Base-by-base conservation (phyloP, 768 basidiomycete species). In the Neoboletus brunneissimus region DNA sequence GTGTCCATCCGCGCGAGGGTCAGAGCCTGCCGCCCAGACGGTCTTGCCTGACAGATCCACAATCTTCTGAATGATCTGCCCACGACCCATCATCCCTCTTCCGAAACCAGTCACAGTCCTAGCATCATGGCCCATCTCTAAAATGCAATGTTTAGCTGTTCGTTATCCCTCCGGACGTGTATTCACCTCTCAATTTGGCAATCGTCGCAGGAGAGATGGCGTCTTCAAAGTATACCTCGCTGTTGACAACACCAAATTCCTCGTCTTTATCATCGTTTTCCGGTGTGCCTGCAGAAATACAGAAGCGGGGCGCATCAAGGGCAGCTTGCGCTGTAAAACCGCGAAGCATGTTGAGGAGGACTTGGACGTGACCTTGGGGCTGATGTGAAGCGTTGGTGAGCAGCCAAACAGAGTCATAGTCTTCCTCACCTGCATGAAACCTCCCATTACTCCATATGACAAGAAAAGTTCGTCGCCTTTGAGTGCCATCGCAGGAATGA, bases 321-420 rank as follows among this genome's bases (percentile, higher is more conserved):
- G 94, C 91, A 4, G 91, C 85, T 73, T 99, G 97, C 0, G 86
- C 81, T 2, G 86, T 89, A 70, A 85, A 91, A 2, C 95, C 95
- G 45, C 94, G 83, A 27, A 98, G 80, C 50, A 97, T 81, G 67
- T 94, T 97, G 29, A 98, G 73, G 25, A 98, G 77, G 8, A 98
- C 94, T 73, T 99, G 97, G 4, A 98, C 82, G 63, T 98, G 96
- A 0, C 97, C 95, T 79, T 96, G 94, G 1, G 96, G 96, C 83
- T 97, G 49, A 43, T 27, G 40, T 41, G 29, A 46, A 35, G 25
- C 22, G 13, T 60, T 47, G 52, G 31, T 18, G 37, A 35, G 4
- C 15, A 44, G 49, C 23, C 27, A 32, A 43, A 27, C 35, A 27
- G 25, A 15, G n/a, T 15, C 18, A 34, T 18, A 34, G 10, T 50